Evolutionary conservation across 352 stramenopile species (phyloP).

Genomic region (Phytophthora cryptogea): DNA sequence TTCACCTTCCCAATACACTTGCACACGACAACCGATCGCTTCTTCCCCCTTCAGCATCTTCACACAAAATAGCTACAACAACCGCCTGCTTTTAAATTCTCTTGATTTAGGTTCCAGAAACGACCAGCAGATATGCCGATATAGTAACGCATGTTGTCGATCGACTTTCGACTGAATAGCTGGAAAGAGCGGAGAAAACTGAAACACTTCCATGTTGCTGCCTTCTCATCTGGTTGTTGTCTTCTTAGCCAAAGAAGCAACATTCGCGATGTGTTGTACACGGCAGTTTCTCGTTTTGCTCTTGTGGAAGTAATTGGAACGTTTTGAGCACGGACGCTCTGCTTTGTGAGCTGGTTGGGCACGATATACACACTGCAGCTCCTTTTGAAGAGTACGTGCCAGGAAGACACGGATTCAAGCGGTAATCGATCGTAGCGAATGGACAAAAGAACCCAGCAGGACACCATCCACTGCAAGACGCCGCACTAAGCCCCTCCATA

Average conservation of each 20-base stretch:
- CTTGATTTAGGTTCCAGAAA: not conserved
- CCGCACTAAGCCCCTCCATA: conserved; percentile 46
- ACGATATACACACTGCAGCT: conserved; percentile 48
- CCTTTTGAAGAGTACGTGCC: conserved; percentile 55
- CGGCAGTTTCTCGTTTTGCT: conserved; percentile 14
- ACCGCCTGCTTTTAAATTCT: not conserved
- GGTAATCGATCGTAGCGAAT: conserved; percentile 53
- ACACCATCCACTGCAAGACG: conserved; percentile 69
- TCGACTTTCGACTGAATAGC: too few species aligned
- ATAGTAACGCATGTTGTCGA: too few species aligned
- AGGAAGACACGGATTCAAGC: conserved; percentile 38
- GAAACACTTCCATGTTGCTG: not conserved
- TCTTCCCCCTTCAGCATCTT: conserved; percentile 8
- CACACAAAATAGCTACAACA: conserved; percentile 19
- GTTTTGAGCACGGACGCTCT: conserved; percentile 26
- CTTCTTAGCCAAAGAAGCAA: conserved; percentile 50
- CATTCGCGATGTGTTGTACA: conserved; percentile 50
- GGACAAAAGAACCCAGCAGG: conserved; percentile 72
- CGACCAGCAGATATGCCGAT: too few species aligned
- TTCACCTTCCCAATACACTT: conserved; percentile 75
- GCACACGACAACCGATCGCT: conserved; percentile 52
- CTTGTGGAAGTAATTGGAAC: conserved; percentile 24
- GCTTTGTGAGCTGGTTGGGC: conserved; percentile 32
- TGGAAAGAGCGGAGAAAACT: too few species aligned
- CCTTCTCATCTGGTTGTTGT: not conserved